phyloP scores from a whole-genome alignment of 495 filamentous ascomycete species.

The Penicillium macrosclerotiorum region DNA sequence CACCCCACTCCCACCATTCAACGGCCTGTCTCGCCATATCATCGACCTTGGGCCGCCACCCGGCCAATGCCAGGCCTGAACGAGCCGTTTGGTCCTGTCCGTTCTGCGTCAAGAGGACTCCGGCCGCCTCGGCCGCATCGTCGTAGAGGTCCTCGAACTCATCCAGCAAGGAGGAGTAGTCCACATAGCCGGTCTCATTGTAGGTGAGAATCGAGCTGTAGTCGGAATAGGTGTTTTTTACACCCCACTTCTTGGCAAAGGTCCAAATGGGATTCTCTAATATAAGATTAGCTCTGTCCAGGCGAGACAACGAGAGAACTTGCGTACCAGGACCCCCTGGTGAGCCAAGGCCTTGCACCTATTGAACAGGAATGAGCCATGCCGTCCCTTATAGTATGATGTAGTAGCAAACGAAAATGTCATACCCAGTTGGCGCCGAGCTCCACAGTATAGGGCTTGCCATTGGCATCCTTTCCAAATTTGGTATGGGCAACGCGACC shows the following conservation, averaged over 20 bases:
- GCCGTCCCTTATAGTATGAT: not conserved
- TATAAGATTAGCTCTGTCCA: not conserved
- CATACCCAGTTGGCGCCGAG: conserved; percentile 21
- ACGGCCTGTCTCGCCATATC: conserved; percentile 58
- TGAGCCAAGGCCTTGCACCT: conserved; percentile 21
- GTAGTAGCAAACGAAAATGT: not conserved
- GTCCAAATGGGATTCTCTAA: conserved; percentile 22
- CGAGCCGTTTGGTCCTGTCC: conserved; percentile 63
- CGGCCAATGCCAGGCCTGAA: conserved; percentile 57
- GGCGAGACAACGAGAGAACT: not conserved
- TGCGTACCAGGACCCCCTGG: conserved; percentile 17
- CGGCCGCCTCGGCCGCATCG: conserved; percentile 7
- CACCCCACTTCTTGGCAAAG: conserved; percentile 16
- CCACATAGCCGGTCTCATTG: conserved; percentile 17
- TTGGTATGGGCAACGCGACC: conserved; percentile 16
- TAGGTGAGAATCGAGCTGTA: conserved; percentile 20
- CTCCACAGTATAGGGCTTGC: conserved; percentile 18
- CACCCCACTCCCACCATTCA: conserved; percentile 63
- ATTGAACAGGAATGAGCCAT: not conserved
- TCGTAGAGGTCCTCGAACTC: conserved; percentile 9
- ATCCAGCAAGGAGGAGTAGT: conserved; percentile 12
- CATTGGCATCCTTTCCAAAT: conserved; percentile 18
- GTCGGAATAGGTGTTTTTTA: conserved; percentile 19
- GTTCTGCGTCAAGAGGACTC: conserved; percentile 50
- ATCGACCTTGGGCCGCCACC: conserved; percentile 60